Evolutionary conservation across 2,329 filamentous ascomycete species (phyloP), one percentile per base, ranked within the genome.

Genomic region (Parasarocladium wereldwijsianum): DNA sequence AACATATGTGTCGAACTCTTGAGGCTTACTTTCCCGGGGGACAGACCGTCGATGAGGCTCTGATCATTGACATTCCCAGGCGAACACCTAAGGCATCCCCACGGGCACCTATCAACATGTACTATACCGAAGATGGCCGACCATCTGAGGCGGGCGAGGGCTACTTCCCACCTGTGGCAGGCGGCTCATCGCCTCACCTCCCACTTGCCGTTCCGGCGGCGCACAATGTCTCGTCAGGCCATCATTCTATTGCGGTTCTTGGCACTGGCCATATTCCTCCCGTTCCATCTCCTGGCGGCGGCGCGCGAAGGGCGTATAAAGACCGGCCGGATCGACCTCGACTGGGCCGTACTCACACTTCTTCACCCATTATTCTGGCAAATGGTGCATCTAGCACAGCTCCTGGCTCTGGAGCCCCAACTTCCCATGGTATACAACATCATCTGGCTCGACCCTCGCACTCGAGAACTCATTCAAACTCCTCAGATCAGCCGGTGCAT

Each of bases 1-100:
- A 96, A 54, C 67, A 74, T 14, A 79, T 96, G 54, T 66, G 68
- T 30, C 64, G 74, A 33, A 80, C 80, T 1, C 58, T 98, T 28
- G 86, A 94, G 46, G 61, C 70, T 12, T 84, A 83, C 52, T 98
- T 75, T 46, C 82, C 87, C 2, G 81, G 79, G 25, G 87, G 87
- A 6, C 90, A 96, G 56, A 72, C 64, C 0, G 76, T 93, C 26
- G 78, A 86, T 32, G 90, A 98, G 47, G 90, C 90, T 6, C 65
- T 98, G 36, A 49, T 94, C 39, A 93, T 98, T 46, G 86, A 96
- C 43, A 74, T 92, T 13, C 83, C 85, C 11, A 71, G 75, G 32
- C 70, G 78, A 35, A 86, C 83, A 0, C 85, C 86, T 2, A 79
- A 77, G 41, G 75, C 81, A 8, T 93, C 85, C 8, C 86, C 86